These are phyloP conservation scores for Anthracocystis panici-leucophaei DNA, from an alignment of 1,284 basidiomycete genomes.

Conservation along the genomic window DNA sequence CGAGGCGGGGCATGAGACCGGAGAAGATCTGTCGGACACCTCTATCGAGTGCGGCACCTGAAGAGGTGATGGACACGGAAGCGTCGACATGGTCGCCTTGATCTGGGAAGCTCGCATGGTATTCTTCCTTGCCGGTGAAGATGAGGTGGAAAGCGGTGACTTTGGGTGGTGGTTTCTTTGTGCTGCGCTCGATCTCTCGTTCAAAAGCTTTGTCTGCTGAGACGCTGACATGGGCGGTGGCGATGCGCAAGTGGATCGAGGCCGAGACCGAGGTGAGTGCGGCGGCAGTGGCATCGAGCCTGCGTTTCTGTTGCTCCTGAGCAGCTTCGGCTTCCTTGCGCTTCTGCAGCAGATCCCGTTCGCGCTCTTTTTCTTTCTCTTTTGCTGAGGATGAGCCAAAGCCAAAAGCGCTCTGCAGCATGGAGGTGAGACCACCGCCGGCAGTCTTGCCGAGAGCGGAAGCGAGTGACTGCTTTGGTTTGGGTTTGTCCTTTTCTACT, in stretches of 20 bases:
- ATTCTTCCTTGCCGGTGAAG: slow-evolving; percentile 90
- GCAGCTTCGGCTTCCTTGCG: slow-evolving; percentile 25
- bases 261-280: slow-evolving; percentile 70
- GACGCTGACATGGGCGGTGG: slow-evolving; percentile 83
- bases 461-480: slow-evolving; percentile 46
- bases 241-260: slow-evolving; percentile 82
- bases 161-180: slow-evolving; percentile 91
- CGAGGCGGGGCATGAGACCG: slow-evolving; percentile 67
- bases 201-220: slow-evolving; percentile 79
- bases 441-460: slow-evolving; percentile 64
- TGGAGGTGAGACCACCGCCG: slow-evolving; percentile 65
- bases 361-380: slow-evolving; percentile 39
- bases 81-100: slow-evolving; percentile 71
- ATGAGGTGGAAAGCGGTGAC: slow-evolving; percentile 85
- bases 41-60: slow-evolving; percentile 76
- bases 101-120: slow-evolving; percentile 74
- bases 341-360: slow-evolving; percentile 29
- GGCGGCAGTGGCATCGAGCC: slow-evolving; percentile 30
- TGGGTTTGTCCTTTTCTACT: slow-evolving; percentile 77
- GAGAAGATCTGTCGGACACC: slow-evolving; percentile 67
- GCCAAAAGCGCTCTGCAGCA: slow-evolving; percentile 69
- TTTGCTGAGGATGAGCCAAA: slow-evolving; percentile 61
- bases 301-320: slow-evolving; percentile 23
- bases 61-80: slow-evolving; percentile 77
- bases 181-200: slow-evolving; percentile 86